Percentiles rank a stretch among this genome's conserved stretches.
These are phyloP conservation scores for Lepidium sativum DNA, from an alignment of 345 rosid species.

Conservation along the genomic window DNA sequence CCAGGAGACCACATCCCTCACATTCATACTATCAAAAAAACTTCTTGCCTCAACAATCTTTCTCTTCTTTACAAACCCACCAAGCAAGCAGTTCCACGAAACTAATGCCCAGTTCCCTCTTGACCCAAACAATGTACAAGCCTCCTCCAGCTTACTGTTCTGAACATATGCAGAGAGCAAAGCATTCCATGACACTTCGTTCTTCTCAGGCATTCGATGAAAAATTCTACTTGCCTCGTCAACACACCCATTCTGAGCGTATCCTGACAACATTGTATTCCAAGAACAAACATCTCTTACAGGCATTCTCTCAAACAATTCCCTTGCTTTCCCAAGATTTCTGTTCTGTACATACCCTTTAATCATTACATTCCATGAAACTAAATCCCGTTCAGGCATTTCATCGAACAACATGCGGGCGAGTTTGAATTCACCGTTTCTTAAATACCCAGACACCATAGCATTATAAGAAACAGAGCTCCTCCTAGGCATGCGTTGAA, in stretches of 20 bases:
- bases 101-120: slow-evolving; percentile 45
- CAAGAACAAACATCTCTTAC: slow-evolving; percentile 56
- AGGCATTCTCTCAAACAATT: slow-evolving; percentile 45
- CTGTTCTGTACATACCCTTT: slow-evolving; percentile 54
- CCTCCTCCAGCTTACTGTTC: slow-evolving; percentile 52
- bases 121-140: slow-evolving; percentile 36
- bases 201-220: slow-evolving; percentile 45
- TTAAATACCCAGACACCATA: slow-evolving; percentile 44
- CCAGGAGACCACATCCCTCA: slow-evolving; percentile 53
- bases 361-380: slow-evolving; percentile 63
- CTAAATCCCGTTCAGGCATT: slow-evolving; percentile 40
- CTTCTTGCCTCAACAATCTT: slow-evolving; percentile 37
- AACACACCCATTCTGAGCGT: slow-evolving; percentile 50
- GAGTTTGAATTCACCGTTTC: slow-evolving; percentile 30
- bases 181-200: slow-evolving; percentile 50
- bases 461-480: slow-evolving; percentile 50
- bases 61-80: slow-evolving; percentile 51
- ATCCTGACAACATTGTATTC: slow-evolving; percentile 66
- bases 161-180: slow-evolving; percentile 56
- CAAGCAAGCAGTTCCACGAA: slow-evolving; percentile 66
- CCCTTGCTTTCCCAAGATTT: slow-evolving; percentile 40
- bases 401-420: slow-evolving; percentile 46
- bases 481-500: slow-evolving; percentile 48
- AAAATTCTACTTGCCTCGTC: slow-evolving; percentile 46
- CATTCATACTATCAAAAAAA: slow-evolving; percentile 40